Evolutionary conservation across 805 yeast species (phyloP), one percentile per base, ranked within the genome.

Genomic region (Starmera dryadoides): DNA sequence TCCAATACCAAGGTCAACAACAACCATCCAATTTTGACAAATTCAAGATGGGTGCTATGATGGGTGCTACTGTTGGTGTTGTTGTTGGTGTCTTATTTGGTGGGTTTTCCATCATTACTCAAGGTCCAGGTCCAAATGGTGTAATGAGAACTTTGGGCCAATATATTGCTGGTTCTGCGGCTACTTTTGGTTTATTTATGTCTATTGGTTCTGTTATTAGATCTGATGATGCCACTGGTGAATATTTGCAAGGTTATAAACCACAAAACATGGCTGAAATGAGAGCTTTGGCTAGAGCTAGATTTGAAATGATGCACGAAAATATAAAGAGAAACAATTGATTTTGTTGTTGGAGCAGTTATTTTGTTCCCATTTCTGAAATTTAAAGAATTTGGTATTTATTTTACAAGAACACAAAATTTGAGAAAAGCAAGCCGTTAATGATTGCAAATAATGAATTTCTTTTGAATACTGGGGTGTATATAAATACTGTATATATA

Each of bases 71-170:
- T 2, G 72, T 66, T 16, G 98, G 98, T 48, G 93, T 88, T 9
- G 93, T 94, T 55, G 87, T 91, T 30, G 98, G 98, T 46, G 82
- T 91, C 35, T 68, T 94, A 48, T 93, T 91, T 61, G 98, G 98
- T 37, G 95, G 96, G 19, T 79, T 86, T 56, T 82, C 96, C 42
- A 83, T 94, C 50, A 62, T 87, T 48, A 89, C 88, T 41, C 81
- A 84, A 49, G 99, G 99, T 16, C 93, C 98, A n/a, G 96, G 96
- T 12, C 98, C 99, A 36, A 85, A 86, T 56, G 99, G 99, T 41
- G 86, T 86, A 41, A 85, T 93, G 81, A 81, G 96, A 67, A 91
- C 97, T 2, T 68, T 93, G 56, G 98, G 98, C 41, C 96, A 91
- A 66, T 93, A 89, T 64, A 89, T 93, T 64, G 81, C 84, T 53